Base-by-base conservation (phyloP, 1,139 yeast genomes). In the Suhomyces maxii region DNA sequence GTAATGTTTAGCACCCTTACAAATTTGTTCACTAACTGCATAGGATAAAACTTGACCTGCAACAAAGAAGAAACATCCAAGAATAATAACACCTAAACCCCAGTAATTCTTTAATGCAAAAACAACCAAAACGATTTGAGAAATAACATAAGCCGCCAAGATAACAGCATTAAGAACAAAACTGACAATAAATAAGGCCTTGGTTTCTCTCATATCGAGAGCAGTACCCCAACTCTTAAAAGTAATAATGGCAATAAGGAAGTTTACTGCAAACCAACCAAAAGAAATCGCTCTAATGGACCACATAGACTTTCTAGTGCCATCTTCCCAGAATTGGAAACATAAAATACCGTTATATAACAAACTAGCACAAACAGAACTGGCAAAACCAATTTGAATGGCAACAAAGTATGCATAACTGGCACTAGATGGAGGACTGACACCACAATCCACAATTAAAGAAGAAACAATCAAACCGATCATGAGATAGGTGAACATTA, bases 281-380 rank as follows among this genome's bases (percentile, higher is more conserved):
- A 71, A 47, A 12, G 85, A 71, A 2, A 79, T 59, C 7, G 73
- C 47, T 53, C 89, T 71, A 43, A 87, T 67, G 3, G 74, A 62
- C 68, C 82, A 69, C 74, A 88, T 76, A 2, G 96, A 83, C 50
- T 63, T 71, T 31, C 67, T 63, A 1, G 96, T 84, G 8, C 97
- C 97, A 64, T 93, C 98, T 67, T 90, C 97, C 95, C 96, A 91
- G 44, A 89, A 69, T 63, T 90, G 95, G 66, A 89, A 89, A 36
- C 93, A 90, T 26, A 90, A 66, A 8, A 93, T 61, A 7, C 97
- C 97, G 54, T 86, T 85, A 49, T 82, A 73, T 60, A 88, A 68
- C 48, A 91, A 67, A 40, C 86, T 68, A 70, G 84, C 75, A 59
- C 95, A 86, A 33, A 83, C 76, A 0, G 89, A 84, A 18, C 90